Conservation (phyloP, 2,329 filamentous ascomycete genomes). For the Thermoascus crustaceus region DNA sequence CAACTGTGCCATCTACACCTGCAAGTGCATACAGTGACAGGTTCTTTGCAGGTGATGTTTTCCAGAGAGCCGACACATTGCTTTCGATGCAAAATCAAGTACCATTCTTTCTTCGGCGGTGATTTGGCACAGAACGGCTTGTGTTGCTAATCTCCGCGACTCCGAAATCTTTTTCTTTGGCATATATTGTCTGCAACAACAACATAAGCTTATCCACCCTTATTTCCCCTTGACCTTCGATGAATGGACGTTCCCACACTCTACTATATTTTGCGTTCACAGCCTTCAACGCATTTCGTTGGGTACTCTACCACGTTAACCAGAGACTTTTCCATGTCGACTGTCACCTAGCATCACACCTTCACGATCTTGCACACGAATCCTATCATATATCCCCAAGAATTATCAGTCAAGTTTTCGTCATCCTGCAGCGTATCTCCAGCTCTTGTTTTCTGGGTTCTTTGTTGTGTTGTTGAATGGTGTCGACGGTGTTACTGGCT, state of each 20-base stretch:
- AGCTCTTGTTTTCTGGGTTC: too few species aligned
- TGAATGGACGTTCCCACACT: not conserved
- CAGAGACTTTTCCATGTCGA: too few species aligned
- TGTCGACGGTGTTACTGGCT: too few species aligned
- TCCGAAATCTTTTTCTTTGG: slow-evolving; percentile 2
- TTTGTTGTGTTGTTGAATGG: too few species aligned
- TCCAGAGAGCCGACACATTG: slow-evolving; percentile 41
- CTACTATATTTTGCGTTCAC: too few species aligned
- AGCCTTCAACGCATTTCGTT: too few species aligned
- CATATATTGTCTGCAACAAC: not conserved
- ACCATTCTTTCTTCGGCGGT: slow-evolving; percentile 35
- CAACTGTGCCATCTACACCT: slow-evolving; percentile 64
- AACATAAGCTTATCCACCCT: not conserved
- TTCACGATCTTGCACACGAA: too few species aligned
- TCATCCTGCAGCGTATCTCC: too few species aligned
- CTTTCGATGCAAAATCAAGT: slow-evolving; percentile 36
- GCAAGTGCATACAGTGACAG: slow-evolving; percentile 41
- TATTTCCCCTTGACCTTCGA: not conserved
- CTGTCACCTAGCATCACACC: too few species aligned
- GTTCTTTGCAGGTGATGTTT: slow-evolving; percentile 43
- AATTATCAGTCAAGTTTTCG: too few species aligned
- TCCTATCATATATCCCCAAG: too few species aligned
- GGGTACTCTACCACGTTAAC: too few species aligned
- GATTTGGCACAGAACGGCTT: slow-evolving; percentile 8
- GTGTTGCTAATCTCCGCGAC: not conserved